A percentile compares a stretch with the other conserved stretches of the same genome.
These are phyloP conservation scores for Podaxis sp. DNA, from an alignment of 768 basidiomycete genomes.

Conservation along the genomic window DNA sequence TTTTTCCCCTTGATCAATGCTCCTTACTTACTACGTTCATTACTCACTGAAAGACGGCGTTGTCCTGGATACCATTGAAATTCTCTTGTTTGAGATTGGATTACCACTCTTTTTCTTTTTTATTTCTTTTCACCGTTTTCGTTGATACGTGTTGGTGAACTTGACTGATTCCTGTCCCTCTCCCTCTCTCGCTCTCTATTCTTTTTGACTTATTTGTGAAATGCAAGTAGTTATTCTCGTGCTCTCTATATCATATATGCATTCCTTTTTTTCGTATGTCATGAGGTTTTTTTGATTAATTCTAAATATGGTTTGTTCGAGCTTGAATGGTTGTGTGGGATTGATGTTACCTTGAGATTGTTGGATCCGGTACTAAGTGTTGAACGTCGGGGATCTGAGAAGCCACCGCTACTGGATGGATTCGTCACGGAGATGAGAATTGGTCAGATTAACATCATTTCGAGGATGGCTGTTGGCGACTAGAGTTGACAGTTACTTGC, in stretches of 20 bases:
- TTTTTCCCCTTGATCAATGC: background rate
- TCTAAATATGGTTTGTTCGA: background rate
- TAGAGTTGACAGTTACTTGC: too few relatives aligned
- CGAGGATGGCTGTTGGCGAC: too few relatives aligned
- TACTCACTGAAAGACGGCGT: constrained; percentile 8
- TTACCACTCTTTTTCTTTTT: constrained; percentile 8
- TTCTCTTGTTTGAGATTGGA: background rate
- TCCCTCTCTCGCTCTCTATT: background rate
- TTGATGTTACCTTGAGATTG: too few relatives aligned
- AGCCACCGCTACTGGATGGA: too few relatives aligned
- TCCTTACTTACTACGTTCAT: constrained; percentile 3
- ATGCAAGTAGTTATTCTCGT: background rate
- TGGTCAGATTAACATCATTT: too few relatives aligned
- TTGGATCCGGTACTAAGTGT: too few relatives aligned
- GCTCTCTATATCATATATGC: background rate
- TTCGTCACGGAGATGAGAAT: too few relatives aligned
- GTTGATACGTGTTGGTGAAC: background rate
- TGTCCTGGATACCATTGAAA: constrained; percentile 9
- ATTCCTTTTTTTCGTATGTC: background rate
- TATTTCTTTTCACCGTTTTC: background rate
- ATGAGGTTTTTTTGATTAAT: background rate
- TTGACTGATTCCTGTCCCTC: background rate
- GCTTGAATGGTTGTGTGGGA: background rate
- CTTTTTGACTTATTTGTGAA: background rate
- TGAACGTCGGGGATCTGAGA: too few relatives aligned